A percentile compares a stretch with the other conserved stretches of the same genome.
Conservation (phyloP, 2,329 filamentous ascomycete genomes). For the Dendryphion nanum region DNA sequence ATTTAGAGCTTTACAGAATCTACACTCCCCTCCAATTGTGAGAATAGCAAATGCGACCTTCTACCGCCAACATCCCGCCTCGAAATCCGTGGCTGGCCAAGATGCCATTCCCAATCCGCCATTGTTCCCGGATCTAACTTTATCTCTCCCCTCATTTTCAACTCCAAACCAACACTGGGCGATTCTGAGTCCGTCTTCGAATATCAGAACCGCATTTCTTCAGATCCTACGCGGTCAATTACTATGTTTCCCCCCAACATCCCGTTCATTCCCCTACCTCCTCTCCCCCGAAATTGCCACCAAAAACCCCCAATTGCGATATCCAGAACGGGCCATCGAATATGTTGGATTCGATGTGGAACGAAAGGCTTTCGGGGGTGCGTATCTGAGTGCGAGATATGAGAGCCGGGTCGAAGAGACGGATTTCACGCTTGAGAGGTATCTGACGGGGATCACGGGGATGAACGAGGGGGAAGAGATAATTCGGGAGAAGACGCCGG, state of each 20-base stretch:
- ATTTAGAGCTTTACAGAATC: conserved; percentile 14
- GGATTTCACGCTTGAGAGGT: conserved; percentile 82
- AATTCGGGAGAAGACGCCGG: conserved; percentile 46
- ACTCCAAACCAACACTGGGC: conserved; percentile 68
- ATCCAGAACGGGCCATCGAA: conserved; percentile 68
- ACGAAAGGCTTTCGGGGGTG: conserved; percentile 57
- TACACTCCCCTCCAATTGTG: conserved; percentile 26
- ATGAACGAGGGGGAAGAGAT: conserved; percentile 67
- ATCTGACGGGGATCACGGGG: conserved; percentile 76
- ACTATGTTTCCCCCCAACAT: conserved; percentile 71
- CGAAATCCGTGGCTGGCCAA: conserved; percentile 38
- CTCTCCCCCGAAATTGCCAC: conserved; percentile 59
- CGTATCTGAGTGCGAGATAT: conserved; percentile 86
- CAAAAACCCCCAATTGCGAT: conserved; percentile 54
- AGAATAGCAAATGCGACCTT: conserved; percentile 67
- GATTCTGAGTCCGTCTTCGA: conserved; percentile 74
- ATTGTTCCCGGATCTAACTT: conserved; percentile 69
- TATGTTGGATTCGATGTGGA: conserved; percentile 90
- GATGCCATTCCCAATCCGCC: conserved; percentile 61
- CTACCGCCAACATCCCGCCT: conserved; percentile 68
- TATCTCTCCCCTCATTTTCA: conserved; percentile 63
- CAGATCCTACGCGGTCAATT: conserved; percentile 74
- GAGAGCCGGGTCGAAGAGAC: conserved; percentile 83
- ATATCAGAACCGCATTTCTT: conserved; percentile 79
- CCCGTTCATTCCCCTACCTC: conserved; percentile 77